phyloP scores from a whole-genome alignment of 2,329 filamentous ascomycete species.

The Trichoderma sp. region DNA sequence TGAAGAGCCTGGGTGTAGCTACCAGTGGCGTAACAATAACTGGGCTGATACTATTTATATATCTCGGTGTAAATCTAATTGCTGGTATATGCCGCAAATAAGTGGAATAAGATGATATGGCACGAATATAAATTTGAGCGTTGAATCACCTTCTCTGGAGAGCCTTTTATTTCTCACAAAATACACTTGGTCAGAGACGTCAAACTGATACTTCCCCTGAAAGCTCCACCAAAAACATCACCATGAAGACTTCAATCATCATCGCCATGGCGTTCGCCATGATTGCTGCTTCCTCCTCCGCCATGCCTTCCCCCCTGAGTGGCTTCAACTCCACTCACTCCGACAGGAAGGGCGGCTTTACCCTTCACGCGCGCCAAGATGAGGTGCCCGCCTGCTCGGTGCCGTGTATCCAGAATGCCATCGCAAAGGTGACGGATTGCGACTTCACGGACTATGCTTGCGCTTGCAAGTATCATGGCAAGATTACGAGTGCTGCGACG shows the following conservation, averaged over 20 bases:
- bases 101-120: background rate
- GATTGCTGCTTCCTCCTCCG: background rate
- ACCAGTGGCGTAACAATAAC: background rate
- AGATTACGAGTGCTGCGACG: slow-evolving; percentile 22
- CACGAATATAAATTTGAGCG: background rate
- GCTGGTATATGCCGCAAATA: background rate
- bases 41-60: background rate
- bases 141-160: background rate
- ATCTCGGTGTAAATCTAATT: background rate
- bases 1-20: background rate
- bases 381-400: background rate
- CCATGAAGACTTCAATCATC: background rate
- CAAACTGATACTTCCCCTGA: background rate
- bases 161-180: background rate
- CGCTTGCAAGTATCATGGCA: slow-evolving; percentile 10
- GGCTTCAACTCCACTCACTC: background rate
- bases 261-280: background rate
- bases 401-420: background rate
- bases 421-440: slow-evolving; percentile 6
- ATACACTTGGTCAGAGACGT: background rate
- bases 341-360: background rate
- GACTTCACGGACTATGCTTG: slow-evolving; percentile 3
- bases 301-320: background rate
- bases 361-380: background rate
- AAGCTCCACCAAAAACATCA: background rate